Evolutionary conservation across 2,329 filamentous ascomycete genomes (phyloP).

Genomic region (Pyricularia sp.): DNA sequence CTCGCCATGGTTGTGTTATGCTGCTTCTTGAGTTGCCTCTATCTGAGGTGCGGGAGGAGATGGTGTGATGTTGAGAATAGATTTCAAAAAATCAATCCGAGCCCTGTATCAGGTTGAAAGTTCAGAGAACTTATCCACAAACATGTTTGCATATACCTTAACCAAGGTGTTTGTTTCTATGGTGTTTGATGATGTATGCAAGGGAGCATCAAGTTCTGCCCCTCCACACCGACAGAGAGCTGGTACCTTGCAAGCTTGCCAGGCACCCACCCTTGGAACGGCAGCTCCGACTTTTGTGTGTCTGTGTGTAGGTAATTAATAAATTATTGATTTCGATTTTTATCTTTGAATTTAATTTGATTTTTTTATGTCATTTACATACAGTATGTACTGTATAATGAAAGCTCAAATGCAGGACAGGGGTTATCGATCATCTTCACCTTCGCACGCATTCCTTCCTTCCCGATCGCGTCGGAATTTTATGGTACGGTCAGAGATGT

Average conservation of each 20-base stretch:
- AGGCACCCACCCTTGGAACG: background rate
- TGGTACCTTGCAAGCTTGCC: background rate
- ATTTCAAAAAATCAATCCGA: background rate
- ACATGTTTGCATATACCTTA: background rate
- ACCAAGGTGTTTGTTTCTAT: background rate
- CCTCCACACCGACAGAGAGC: constrained; percentile 1
- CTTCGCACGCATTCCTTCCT: background rate
- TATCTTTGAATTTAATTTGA: background rate
- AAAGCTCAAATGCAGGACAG: background rate
- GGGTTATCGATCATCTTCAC: background rate
- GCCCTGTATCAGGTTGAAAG: background rate
- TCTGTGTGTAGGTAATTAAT: no score
- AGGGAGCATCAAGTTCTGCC: background rate
- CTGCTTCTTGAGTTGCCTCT: background rate
- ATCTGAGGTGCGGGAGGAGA: background rate
- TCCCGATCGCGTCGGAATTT: background rate
- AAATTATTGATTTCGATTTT: no score
- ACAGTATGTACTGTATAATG: background rate
- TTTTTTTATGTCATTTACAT: background rate
- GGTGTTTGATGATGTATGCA: background rate
- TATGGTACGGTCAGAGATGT: background rate
- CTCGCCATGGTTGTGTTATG: background rate
- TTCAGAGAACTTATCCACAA: background rate
- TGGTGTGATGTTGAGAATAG: background rate
- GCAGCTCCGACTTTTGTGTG: background rate